Evolutionary conservation across 495 filamentous ascomycete species (phyloP).

Genomic region (Podospora australis): DNA sequence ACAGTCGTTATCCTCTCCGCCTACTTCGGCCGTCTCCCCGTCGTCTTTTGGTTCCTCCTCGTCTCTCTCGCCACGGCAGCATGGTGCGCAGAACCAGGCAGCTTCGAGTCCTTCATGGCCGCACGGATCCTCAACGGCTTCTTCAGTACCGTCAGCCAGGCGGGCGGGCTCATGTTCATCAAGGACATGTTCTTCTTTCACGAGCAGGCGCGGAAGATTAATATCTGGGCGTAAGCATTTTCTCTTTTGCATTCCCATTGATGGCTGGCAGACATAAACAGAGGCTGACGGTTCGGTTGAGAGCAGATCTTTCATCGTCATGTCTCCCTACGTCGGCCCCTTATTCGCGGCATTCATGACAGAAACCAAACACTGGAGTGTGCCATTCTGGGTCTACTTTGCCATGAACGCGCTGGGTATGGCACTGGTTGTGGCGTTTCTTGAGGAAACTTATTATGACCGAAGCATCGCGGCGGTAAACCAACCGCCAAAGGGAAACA

Average conservation of each 20-base stretch:
- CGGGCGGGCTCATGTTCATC: slow-evolving; percentile 56
- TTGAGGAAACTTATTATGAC: slow-evolving; percentile 58
- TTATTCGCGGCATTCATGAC: slow-evolving; percentile 55
- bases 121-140: slow-evolving; percentile 58
- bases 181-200: slow-evolving; percentile 64
- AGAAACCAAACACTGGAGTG: slow-evolving; percentile 43
- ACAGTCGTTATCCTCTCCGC: slow-evolving; percentile 46
- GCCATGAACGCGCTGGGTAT: slow-evolving; percentile 43
- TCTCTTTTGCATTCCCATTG: not conserved
- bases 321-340: slow-evolving; percentile 56
- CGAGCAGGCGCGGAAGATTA: slow-evolving; percentile 57
- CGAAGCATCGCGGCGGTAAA: slow-evolving; percentile 37
- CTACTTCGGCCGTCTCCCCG: slow-evolving; percentile 54
- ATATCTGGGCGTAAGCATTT: slow-evolving; percentile 45
- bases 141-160: slow-evolving; percentile 47
- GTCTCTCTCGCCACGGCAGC: slow-evolving; percentile 42
- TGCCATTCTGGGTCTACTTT: slow-evolving; percentile 49
- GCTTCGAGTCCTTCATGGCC: slow-evolving; percentile 51
- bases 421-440: slow-evolving; percentile 43
- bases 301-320: slow-evolving; percentile 28
- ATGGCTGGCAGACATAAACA: slow-evolving; percentile 2
- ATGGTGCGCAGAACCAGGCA: slow-evolving; percentile 49
- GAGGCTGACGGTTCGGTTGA: too few species aligned
- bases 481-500: slow-evolving; percentile 37
- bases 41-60: slow-evolving; percentile 54